Base-by-base conservation (phyloP, 306 rosid genomes). In the Rosa multiflora region DNA sequence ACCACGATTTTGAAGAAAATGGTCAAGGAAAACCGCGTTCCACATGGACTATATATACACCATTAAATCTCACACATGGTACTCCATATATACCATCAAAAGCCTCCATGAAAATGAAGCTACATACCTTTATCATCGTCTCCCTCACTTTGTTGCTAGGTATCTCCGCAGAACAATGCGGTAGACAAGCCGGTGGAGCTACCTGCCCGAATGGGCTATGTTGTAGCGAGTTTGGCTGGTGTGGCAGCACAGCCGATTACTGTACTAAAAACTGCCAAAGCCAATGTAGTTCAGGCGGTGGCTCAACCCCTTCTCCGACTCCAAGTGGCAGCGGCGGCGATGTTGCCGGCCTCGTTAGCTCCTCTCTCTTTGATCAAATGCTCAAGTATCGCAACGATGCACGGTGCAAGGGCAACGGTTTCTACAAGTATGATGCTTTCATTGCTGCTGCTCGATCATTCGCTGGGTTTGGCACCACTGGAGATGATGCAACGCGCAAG, bases 381-480 rank as follows among this genome's bases (percentile, higher is more conserved):
- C 90, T 92, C 0, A 87, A 76, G 62, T 84, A 88, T 49, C 86
- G 93, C 0, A 62, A 86, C 0, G 93, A 86, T 56, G 56, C 26
- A 7, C 75, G 3, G 0, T 92, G 97, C 72, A 71, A 42, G 0
- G 82, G 77, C 14, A 55, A 12, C 3, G 91, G 93, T 1, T 92
- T 88, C 55, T 90, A 92, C 81, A 83, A 85, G 3, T 92, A 87
- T 43, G 85, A 85, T 26, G 93, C 88, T 37, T 90, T 92, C 85
- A 63, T 90, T 8, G 8, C 78, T 2, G 94, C 94, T 1, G 95
- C 95, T 4, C 69, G 52, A 39, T 56, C 88, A 26, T 92, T 85
- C 23, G 64, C 70, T 0, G 74, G 58, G 32, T 92, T 92, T 11
- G 94, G 86, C 44, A 88, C 72, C 59, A 81, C 75, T 1, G 97